Conservation (phyloP, 83 land plant species). For the Isoetes engelmannii region DNA sequence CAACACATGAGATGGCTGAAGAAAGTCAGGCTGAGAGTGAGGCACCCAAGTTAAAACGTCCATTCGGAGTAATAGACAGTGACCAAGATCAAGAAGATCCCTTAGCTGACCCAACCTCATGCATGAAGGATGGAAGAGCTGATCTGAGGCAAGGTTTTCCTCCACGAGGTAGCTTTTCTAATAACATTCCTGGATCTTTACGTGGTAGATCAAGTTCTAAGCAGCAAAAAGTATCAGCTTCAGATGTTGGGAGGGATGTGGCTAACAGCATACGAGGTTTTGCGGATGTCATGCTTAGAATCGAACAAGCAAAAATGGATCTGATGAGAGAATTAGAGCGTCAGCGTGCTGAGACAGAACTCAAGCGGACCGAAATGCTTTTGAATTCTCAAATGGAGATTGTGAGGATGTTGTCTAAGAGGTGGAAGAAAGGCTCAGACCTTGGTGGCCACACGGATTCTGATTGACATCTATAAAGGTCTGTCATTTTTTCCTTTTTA, state of each 20-base stretch:
- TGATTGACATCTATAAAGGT: not conserved
- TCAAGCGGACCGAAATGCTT: conserved; percentile 1
- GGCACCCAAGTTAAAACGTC: conserved; percentile 15
- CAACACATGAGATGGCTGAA: conserved; percentile 5
- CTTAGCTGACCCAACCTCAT: not conserved
- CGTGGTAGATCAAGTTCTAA: not conserved
- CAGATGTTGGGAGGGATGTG: not conserved
- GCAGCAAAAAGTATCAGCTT: not conserved
- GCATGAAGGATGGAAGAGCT: no score
- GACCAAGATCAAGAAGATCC: conserved; percentile 10
- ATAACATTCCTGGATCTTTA: not conserved
- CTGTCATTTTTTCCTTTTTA: no score
- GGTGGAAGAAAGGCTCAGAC: not conserved
- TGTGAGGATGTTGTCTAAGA: not conserved
- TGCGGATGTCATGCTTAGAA: conserved; percentile 2
- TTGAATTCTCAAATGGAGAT: not conserved
- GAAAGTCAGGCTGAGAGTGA: conserved; percentile 13
- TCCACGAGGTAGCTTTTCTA: not conserved
- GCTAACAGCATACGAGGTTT: not conserved
- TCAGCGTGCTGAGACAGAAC: not conserved
- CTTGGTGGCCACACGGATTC: not conserved
- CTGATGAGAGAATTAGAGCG: not conserved
- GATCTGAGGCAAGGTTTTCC: no score
- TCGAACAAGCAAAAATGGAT: conserved; percentile 1
- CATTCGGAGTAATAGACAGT: not conserved